phyloP scores from a whole-genome alignment of 495 filamentous ascomycete species.

The Talaromyces wortmannii region DNA sequence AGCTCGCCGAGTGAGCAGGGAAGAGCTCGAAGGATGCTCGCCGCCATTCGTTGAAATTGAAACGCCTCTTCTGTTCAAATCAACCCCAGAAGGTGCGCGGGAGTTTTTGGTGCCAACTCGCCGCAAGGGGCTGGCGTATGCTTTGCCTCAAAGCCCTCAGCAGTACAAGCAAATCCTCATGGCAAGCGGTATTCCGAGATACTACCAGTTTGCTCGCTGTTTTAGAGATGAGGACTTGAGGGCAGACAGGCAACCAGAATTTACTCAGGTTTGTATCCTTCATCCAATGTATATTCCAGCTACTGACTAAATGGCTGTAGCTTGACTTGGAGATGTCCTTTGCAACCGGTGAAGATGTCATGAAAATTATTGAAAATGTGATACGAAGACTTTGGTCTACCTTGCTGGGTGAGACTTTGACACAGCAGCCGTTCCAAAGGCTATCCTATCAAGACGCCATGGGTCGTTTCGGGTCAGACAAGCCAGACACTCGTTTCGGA shows the following conservation, averaged over 20 bases:
- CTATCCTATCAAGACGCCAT: constrained; percentile 76
- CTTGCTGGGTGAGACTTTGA: constrained; percentile 33
- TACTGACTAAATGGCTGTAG: constrained; percentile 25
- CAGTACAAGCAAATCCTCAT: constrained; percentile 99
- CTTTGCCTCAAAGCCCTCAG: constrained; percentile 91
- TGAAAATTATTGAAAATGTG: constrained; percentile 58
- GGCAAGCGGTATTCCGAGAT: constrained; percentile 74
- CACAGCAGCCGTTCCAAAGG: constrained; percentile 42
- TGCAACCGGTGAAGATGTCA: constrained; percentile 66
- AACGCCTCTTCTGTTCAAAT: constrained; percentile 93
- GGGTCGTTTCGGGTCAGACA: constrained; percentile 77
- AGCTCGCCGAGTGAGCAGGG: constrained; percentile 43
- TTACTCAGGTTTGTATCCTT: constrained; percentile 65
- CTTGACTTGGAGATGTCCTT: constrained; percentile 93
- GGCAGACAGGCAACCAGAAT: constrained; percentile 93
- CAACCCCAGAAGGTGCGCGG: constrained; percentile 89
- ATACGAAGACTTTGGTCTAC: constrained; percentile 50
- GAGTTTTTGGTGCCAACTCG: constrained; percentile 95
- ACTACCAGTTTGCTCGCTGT: constrained; percentile 90
- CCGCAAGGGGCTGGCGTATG: constrained; percentile 68
- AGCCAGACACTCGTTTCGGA: constrained; percentile 73
- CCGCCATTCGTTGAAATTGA: constrained; percentile 72
- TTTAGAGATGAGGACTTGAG: constrained; percentile 94
- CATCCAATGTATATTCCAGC: not conserved
- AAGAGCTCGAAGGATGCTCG: constrained; percentile 34